Conservation (phyloP, 78 protist genomes). For the Creolimax fragrantissima region DNA sequence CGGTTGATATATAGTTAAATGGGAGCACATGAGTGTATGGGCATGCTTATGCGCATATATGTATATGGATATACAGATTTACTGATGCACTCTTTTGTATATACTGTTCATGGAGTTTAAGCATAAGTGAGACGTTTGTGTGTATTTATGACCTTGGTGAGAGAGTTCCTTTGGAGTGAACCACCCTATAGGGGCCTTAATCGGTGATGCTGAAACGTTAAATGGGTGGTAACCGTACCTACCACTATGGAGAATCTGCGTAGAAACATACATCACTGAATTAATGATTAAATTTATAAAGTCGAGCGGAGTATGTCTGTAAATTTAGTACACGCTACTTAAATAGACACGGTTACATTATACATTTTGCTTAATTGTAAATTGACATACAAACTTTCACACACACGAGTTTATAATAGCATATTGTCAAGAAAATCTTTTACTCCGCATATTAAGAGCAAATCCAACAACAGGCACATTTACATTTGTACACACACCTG, state of each 20-base stretch:
- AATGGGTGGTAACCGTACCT: constrained; percentile 21
- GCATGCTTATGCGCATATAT: neutral
- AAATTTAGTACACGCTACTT: no score
- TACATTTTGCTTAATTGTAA: no score
- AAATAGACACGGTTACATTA: no score
- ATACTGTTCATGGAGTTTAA: no score
- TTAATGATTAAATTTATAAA: no score
- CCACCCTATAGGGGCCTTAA: constrained; percentile 37
- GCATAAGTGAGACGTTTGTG: no score
- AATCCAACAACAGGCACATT: neutral
- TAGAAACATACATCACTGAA: no score
- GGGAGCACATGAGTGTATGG: neutral
- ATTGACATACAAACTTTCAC: no score
- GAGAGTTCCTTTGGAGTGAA: constrained; percentile 36
- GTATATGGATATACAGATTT: neutral
- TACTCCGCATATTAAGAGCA: no score
- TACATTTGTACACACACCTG: constrained; percentile 29
- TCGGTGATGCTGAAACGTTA: constrained; percentile 22
- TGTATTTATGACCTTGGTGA: constrained; percentile 1
- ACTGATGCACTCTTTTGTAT: neutral
- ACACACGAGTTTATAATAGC: no score
- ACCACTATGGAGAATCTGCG: neutral
- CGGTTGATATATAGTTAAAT: neutral
- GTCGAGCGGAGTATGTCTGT: no score
- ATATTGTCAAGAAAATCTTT: no score